Evolutionary conservation across 2,329 filamentous ascomycete genomes (phyloP), one percentile per base, ranked within the genome.

Genomic region (Grosmannia clavigera): DNA sequence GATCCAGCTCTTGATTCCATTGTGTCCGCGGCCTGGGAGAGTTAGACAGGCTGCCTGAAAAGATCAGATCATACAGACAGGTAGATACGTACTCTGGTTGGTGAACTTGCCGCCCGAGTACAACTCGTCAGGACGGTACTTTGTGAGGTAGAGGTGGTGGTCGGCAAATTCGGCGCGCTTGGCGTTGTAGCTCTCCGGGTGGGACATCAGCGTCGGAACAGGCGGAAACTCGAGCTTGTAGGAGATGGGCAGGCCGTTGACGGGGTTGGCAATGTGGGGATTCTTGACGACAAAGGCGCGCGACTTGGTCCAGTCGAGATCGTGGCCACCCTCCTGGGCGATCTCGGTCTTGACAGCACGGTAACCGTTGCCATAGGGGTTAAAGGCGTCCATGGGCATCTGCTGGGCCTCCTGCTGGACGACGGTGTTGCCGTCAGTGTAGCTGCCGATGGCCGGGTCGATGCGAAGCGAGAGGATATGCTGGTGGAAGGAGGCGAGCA

Each of bases 401-500:
- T 72, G 57, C 5, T 67, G 62, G 0, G 70, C 70, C 48, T 76
- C 73, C 14, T 75, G 70, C 0, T 73, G 61, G 0, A 70, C 65
- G 1, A 85, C 70, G 0, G 79, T 79, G 68, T 86, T 86, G 3
- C 69, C 67, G 51, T 53, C 51, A 16, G 10, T 22, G 64, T 78
- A 71, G 0, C 82, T 82, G 64, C 86, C 83, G 50, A 86, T 73
- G 1, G 81, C 79, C 0, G 83, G 82, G 64, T 88, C 85, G 57
- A 88, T 81, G 1, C 85, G 77, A 40, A 83, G 70, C 27, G 75
- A 78, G 67, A 89, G 87, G 51, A 88, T 75, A 70, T 88, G 85
- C 68, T 89, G 86, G 64, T 88, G 85, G 68, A 86, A 84, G 62
- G 83, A 82, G 0, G 85, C 86, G 2, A 88, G 71, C 0, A 84